Evolutionary conservation across 1,284 basidiomycete genomes (phyloP).

Genomic region (Cutaneotrichosporon sp.): DNA sequence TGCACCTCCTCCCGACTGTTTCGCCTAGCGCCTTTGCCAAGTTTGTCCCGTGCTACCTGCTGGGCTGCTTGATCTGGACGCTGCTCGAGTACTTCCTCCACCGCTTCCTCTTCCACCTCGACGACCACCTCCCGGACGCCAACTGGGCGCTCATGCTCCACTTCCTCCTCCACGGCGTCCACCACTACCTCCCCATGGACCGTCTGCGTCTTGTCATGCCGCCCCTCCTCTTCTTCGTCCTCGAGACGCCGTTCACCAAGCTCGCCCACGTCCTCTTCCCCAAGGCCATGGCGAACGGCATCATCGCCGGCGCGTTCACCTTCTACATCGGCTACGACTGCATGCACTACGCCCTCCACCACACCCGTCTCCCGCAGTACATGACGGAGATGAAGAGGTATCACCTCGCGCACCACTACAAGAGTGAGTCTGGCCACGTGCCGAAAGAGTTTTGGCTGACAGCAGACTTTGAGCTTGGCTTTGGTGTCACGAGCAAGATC

Average conservation of each 20-base stretch:
- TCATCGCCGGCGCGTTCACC: slow-evolving; percentile 85
- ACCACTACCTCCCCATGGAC: slow-evolving; percentile 98
- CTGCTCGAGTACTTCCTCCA: slow-evolving; percentile 94
- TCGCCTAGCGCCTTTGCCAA: slow-evolving; percentile 50
- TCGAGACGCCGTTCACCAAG: slow-evolving; percentile 85
- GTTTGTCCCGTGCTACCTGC: slow-evolving; percentile 66
- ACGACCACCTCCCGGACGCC: slow-evolving; percentile 82
- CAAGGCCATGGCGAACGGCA: slow-evolving; percentile 80
- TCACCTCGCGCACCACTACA: slow-evolving; percentile 97
- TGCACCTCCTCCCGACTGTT: slow-evolving; percentile 34
- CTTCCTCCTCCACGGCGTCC: slow-evolving; percentile 93
- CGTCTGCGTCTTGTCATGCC: slow-evolving; percentile 97
- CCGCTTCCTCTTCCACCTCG: slow-evolving; percentile 97
- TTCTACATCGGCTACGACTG: slow-evolving; percentile 90
- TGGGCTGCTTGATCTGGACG: slow-evolving; percentile 92
- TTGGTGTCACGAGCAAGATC: slow-evolving; percentile 91
- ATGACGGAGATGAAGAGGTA: slow-evolving; percentile 93
- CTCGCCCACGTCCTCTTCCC: slow-evolving; percentile 86
- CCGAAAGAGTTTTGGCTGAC: slow-evolving; percentile 11
- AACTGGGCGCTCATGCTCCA: slow-evolving; percentile 81
- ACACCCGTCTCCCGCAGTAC: slow-evolving; percentile 85
- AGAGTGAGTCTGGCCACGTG: slow-evolving; percentile 57
- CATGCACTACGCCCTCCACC: slow-evolving; percentile 91
- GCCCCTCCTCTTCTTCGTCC: slow-evolving; percentile 74
- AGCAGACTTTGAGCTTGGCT: slow-evolving; percentile 91